Conservation (phyloP, 345 rosid species). For the Luvunga scandens region DNA sequence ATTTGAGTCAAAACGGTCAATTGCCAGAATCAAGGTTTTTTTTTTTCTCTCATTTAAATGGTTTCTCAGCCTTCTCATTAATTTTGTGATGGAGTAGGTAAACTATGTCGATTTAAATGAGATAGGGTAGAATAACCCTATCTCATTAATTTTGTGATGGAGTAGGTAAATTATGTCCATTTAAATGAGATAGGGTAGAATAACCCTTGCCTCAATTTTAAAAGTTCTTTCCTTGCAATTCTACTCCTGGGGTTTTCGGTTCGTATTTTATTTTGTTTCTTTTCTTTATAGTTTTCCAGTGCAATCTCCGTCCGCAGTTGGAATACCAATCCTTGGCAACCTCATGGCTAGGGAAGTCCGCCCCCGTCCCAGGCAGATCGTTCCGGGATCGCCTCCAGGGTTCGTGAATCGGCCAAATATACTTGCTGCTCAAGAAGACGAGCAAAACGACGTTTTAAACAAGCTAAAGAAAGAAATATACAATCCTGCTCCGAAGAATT, state of each 20-base stretch:
- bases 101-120: too few relatives aligned
- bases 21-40: too few relatives aligned
- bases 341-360: neutral
- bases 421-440: constrained; percentile 19
- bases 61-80: too few relatives aligned
- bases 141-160: too few relatives aligned
- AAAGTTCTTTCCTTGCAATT: neutral
- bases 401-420: neutral
- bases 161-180: too few relatives aligned
- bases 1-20: too few relatives aligned
- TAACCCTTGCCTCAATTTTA: neutral
- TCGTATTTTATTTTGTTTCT: too few relatives aligned
- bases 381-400: constrained; percentile 20
- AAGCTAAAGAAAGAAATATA: constrained; percentile 59
- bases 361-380: neutral
- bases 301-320: neutral
- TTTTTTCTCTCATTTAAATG: too few relatives aligned
- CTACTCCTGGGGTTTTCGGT: neutral
- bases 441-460: constrained; percentile 36
- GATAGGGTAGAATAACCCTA: too few relatives aligned
- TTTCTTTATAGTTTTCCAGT: neutral
- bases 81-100: too few relatives aligned
- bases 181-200: too few relatives aligned
- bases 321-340: constrained; percentile 2
- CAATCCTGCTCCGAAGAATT: constrained; percentile 46